Evolutionary conservation across 2,329 filamentous ascomycete species (phyloP).

Genomic region (Ambrosiella xylebori): DNA sequence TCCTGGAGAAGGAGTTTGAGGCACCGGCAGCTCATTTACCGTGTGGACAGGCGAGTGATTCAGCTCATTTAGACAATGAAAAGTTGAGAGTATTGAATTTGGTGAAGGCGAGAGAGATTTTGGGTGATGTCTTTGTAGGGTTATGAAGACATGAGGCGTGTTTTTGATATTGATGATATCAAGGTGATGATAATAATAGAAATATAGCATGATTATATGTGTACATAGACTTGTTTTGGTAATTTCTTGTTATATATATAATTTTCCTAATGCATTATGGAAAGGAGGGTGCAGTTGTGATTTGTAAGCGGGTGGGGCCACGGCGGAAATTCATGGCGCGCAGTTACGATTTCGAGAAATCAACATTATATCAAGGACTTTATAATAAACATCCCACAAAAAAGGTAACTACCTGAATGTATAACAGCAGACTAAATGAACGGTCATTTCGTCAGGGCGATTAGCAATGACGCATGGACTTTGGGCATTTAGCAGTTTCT

Average conservation of each 20-base stretch:
- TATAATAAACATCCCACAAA: too few relatives aligned
- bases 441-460: too few relatives aligned
- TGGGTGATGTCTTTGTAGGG: constrained; percentile 65
- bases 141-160: constrained; percentile 23
- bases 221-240: too few relatives aligned
- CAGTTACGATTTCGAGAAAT: background rate
- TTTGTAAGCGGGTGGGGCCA: too few relatives aligned
- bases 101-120: constrained; percentile 82
- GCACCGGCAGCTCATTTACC: constrained; percentile 86
- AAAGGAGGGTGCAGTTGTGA: too few relatives aligned
- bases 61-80: constrained; percentile 90
- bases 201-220: too few relatives aligned
- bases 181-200: too few relatives aligned
- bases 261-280: too few relatives aligned
- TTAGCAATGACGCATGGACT: background rate
- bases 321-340: background rate
- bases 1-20: constrained; percentile 82
- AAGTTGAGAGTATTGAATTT: constrained; percentile 74
- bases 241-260: too few relatives aligned
- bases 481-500: background rate
- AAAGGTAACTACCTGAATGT: too few relatives aligned
- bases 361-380: background rate
- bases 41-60: constrained; percentile 86
- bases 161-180: too few relatives aligned
- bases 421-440: too few relatives aligned